Evolutionary conservation across 2,329 filamentous ascomycete species (phyloP).

Genomic region (Pyricularia grisea): DNA sequence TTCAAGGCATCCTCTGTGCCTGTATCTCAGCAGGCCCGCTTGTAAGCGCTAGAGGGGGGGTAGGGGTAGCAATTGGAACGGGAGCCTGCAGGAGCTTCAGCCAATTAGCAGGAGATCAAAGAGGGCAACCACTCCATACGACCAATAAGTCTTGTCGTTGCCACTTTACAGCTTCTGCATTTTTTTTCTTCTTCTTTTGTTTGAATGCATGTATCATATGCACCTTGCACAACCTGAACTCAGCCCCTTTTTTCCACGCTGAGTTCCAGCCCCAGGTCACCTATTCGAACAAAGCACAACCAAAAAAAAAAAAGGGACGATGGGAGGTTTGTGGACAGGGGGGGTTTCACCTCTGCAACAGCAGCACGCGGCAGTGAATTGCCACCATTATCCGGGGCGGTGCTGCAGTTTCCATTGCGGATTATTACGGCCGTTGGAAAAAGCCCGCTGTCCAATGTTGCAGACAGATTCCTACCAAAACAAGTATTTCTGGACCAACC

Average conservation of each 20-base stretch:
- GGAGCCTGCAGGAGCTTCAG: not conserved
- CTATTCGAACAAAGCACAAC: not conserved
- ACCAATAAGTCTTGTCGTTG: not conserved
- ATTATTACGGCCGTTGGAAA: not conserved
- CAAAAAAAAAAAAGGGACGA: not conserved
- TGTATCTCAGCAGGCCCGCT: not conserved
- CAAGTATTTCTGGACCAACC: not conserved
- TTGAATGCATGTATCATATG: not conserved
- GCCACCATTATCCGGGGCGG: not conserved
- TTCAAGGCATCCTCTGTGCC: not conserved
- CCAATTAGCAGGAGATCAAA: not conserved
- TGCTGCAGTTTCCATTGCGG: not conserved
- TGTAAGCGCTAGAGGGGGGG: not conserved
- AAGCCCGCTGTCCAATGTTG: not conserved
- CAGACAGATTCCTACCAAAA: not conserved
- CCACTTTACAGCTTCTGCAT: not conserved
- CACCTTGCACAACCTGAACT: not conserved
- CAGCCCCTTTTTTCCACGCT: not conserved
- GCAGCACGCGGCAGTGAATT: not conserved
- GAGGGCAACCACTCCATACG: not conserved
- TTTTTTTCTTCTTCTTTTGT: not conserved
- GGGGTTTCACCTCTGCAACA: not conserved
- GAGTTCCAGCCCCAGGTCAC: not conserved
- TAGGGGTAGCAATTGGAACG: not conserved
- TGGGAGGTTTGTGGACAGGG: too few species aligned